These are phyloP conservation scores for Phytophthora pistaciae DNA, from an alignment of 352 stramenopile genomes.

Conservation along the genomic window DNA sequence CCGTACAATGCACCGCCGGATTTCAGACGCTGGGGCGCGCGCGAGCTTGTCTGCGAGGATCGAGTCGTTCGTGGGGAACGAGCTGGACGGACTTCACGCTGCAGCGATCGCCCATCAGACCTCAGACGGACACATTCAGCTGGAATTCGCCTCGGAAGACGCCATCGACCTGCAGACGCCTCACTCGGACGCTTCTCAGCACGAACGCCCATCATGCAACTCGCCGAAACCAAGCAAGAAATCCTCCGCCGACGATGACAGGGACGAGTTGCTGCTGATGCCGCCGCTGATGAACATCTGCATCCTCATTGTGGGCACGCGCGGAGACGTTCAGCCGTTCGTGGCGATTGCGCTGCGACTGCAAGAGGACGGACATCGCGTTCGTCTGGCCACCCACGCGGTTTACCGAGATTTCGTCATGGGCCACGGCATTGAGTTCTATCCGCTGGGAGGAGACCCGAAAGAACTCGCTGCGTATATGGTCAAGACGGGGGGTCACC, in stretches of 20 bases:
- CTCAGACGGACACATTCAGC: slow-evolving; percentile 42
- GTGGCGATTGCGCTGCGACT: slow-evolving; percentile 77
- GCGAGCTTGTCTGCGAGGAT: slow-evolving; percentile 23
- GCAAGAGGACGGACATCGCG: slow-evolving; percentile 83
- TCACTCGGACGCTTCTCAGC: slow-evolving; percentile 5
- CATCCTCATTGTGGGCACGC: slow-evolving; percentile 83
- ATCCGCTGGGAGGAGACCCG: slow-evolving; percentile 66
- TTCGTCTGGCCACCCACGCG: slow-evolving; percentile 90
- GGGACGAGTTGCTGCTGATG: slow-evolving; percentile 23
- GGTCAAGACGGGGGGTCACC: slow-evolving; percentile 6
- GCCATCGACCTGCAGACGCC: slow-evolving; percentile 36
- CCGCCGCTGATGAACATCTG: slow-evolving; percentile 60
- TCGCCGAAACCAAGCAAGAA: slow-evolving; percentile 4
- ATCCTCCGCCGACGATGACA: slow-evolving; percentile 1
- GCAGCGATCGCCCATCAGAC: slow-evolving; percentile 27
- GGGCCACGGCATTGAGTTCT: slow-evolving; percentile 72
- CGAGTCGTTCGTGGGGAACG: slow-evolving; percentile 26
- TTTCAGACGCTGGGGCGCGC: background rate
- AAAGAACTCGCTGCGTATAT: slow-evolving; percentile 80
- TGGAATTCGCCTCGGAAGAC: slow-evolving; percentile 42
- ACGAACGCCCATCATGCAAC: slow-evolving; percentile 8
- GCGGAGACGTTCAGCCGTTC: slow-evolving; percentile 78
- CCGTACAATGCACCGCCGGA: slow-evolving; percentile 13
- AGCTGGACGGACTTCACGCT: slow-evolving; percentile 26
- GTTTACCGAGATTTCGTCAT: slow-evolving; percentile 83